Evolutionary conservation across 2,329 filamentous ascomycete species (phyloP).

Genomic region (Achaetomium macrosporum): DNA sequence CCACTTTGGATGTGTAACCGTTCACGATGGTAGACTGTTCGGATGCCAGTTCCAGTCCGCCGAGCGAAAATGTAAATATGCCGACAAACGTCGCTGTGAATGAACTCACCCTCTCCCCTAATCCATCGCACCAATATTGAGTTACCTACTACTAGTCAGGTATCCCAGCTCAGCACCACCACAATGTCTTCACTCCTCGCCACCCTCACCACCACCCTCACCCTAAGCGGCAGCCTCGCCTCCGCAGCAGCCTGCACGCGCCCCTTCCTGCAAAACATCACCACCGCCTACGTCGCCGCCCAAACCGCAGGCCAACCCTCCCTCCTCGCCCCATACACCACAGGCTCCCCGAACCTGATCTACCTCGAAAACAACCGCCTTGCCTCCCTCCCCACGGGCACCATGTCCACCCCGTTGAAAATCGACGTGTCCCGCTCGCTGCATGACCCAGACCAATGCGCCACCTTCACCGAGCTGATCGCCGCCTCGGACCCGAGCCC

Average conservation of each 20-base stretch:
- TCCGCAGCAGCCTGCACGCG: conserved; percentile 13
- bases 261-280: conserved; percentile 14
- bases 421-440: conserved; percentile 1
- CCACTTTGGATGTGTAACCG: not conserved
- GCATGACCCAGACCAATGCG: conserved; percentile 6
- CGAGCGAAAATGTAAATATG: too few species aligned
- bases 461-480: conserved; percentile 27
- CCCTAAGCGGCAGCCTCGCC: not conserved
- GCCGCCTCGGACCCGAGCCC: conserved; percentile 26
- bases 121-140: too few species aligned
- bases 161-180: not conserved
- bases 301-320: conserved; percentile 13
- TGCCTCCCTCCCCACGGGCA: not conserved
- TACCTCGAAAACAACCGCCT: conserved; percentile 17
- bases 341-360: conserved; percentile 9
- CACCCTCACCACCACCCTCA: not conserved
- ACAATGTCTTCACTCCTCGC: not conserved
- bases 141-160: too few species aligned
- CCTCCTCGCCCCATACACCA: conserved; percentile 5
- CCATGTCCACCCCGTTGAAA: conserved; percentile 1
- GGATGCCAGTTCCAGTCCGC: not conserved
- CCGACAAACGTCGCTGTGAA: too few species aligned
- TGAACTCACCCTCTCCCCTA: too few species aligned
- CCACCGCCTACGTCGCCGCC: conserved; percentile 14
- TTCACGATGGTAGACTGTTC: not conserved